phyloP scores from a whole-genome alignment of 805 yeast species.

The Blastobotrys peoriensis region DNA sequence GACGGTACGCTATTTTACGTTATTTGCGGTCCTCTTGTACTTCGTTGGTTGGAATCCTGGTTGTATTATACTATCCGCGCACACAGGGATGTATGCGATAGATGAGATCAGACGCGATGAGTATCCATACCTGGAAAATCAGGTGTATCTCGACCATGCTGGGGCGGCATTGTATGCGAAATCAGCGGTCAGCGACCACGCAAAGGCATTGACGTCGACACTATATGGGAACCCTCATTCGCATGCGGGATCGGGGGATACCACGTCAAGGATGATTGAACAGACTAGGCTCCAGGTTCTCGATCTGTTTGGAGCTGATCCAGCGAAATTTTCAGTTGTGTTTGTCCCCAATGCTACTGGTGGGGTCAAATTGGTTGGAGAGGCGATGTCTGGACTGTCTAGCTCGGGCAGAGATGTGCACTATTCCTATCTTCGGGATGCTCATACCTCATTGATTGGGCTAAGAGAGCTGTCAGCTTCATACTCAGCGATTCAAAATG shows the following conservation, averaged over 20 bases:
- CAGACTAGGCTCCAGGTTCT: conserved; percentile 29
- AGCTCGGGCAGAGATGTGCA: conserved; percentile 7
- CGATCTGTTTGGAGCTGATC: conserved; percentile 32
- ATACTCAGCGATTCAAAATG: conserved; percentile 40
- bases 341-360: conserved; percentile 39
- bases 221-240: conserved; percentile 41
- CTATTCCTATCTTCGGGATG: conserved; percentile 30
- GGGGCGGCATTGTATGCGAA: conserved; percentile 36
- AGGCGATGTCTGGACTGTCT: conserved; percentile 25
- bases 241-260: conserved; percentile 24
- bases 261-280: conserved; percentile 26
- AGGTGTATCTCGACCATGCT: conserved; percentile 39
- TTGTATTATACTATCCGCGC: too few species aligned
- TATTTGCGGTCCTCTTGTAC: too few species aligned
- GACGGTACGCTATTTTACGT: too few species aligned
- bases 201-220: conserved; percentile 22
- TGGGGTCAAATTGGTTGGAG: conserved; percentile 35
- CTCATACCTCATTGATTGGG: conserved; percentile 42
- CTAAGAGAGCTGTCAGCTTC: conserved; percentile 27
- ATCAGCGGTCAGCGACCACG: conserved; percentile 24
- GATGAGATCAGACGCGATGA: conserved; percentile 4
- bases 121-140: conserved; percentile 3
- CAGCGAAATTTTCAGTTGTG: conserved; percentile 33
- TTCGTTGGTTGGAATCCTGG: too few species aligned
- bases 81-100: too few species aligned